Conservation (phyloP, 2,329 filamentous ascomycete genomes). For the Penicillium sp. region DNA sequence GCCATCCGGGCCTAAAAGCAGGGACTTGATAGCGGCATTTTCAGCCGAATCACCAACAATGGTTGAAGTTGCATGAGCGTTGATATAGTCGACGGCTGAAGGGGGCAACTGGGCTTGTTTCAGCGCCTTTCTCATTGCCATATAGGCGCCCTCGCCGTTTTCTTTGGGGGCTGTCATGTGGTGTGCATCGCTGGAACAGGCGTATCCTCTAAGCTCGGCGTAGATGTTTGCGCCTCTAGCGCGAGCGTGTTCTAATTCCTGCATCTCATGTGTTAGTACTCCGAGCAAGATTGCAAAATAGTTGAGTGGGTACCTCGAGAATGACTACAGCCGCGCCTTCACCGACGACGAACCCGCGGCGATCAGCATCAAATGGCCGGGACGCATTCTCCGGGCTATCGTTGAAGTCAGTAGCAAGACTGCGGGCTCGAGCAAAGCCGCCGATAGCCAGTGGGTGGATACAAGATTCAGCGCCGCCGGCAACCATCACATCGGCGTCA, state of each 20-base stretch:
- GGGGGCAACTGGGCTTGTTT: constrained; percentile 69
- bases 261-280: neutral
- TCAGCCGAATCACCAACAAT: constrained; percentile 83
- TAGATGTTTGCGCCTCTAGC: constrained; percentile 77
- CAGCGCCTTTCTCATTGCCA: constrained; percentile 83
- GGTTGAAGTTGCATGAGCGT: constrained; percentile 92
- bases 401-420: constrained; percentile 79
- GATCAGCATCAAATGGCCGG: constrained; percentile 77
- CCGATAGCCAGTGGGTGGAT: constrained; percentile 92
- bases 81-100: constrained; percentile 78
- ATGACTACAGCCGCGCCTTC: constrained; percentile 88
- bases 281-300: neutral
- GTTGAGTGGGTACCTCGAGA: constrained; percentile 60
- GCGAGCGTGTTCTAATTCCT: constrained; percentile 83
- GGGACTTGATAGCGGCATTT: constrained; percentile 72
- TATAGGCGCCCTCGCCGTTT: constrained; percentile 75
- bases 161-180: constrained; percentile 89
- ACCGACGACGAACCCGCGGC: constrained; percentile 85
- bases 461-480: constrained; percentile 92
- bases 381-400: constrained; percentile 68
- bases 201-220: constrained; percentile 85
- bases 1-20: constrained; percentile 74
- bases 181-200: constrained; percentile 83
- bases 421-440: constrained; percentile 84
- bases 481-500: constrained; percentile 92